These are phyloP conservation scores for Leccinum subspadiceum DNA, from an alignment of 1,284 basidiomycete species.

Conservation along the genomic window DNA sequence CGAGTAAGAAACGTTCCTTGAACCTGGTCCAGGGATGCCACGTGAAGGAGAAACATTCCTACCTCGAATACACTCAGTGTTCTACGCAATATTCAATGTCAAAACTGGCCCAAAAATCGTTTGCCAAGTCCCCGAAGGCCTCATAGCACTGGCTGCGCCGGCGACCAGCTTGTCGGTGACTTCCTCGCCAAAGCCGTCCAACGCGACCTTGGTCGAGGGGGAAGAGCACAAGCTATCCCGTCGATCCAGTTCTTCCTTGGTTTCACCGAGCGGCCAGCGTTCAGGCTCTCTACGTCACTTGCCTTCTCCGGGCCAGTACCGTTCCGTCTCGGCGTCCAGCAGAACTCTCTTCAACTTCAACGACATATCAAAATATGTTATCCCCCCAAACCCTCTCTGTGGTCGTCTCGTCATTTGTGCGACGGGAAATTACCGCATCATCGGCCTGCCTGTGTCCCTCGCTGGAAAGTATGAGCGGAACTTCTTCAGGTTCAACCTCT, in stretches of 20 bases:
- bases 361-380: constrained; percentile 91
- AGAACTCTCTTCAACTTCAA: constrained; percentile 84
- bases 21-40: constrained; percentile 35
- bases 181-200: constrained; percentile 47
- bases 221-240: constrained; percentile 37
- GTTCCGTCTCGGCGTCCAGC: constrained; percentile 42
- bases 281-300: constrained; percentile 41
- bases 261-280: constrained; percentile 43
- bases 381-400: constrained; percentile 85
- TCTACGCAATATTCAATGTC: constrained; percentile 86
- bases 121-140: constrained; percentile 87
- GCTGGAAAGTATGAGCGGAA: constrained; percentile 74
- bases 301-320: constrained; percentile 47
- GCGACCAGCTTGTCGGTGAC: constrained; percentile 35
- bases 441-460: constrained; percentile 86
- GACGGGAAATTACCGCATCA: constrained; percentile 73
- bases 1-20: background rate
- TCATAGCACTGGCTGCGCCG: constrained; percentile 50
- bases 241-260: constrained; percentile 47
- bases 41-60: constrained; percentile 65
- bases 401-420: constrained; percentile 84
- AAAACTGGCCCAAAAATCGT: constrained; percentile 82
- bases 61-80: constrained; percentile 80
- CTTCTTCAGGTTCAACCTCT: constrained; percentile 94
- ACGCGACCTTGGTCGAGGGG: constrained; percentile 41